These are phyloP conservation scores for Penicillium thymicola DNA, from an alignment of 2,329 filamentous ascomycete species.

Conservation along the genomic window DNA sequence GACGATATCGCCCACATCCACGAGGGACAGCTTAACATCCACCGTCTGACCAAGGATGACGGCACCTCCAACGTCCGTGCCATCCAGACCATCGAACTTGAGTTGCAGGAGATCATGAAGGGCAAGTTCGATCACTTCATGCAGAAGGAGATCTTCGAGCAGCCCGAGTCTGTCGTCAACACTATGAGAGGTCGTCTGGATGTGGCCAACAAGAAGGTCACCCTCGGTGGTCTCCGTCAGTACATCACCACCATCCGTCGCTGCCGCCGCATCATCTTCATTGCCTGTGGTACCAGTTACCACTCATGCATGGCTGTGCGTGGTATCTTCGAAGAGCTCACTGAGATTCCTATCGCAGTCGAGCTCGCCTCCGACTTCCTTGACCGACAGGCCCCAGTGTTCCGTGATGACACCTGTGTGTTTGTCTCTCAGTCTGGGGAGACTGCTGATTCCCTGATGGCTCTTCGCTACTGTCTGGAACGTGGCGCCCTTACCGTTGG, in stretches of 20 bases:
- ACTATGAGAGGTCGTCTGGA: constrained; percentile 99
- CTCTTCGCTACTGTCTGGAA: constrained; percentile 95
- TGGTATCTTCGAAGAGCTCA: constrained; percentile 95
- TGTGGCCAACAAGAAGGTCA: constrained; percentile 88
- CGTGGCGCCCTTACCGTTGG: constrained; percentile 94
- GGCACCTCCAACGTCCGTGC: constrained; percentile 94
- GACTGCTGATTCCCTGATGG: constrained; percentile 96
- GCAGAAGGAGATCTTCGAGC: constrained; percentile 99
- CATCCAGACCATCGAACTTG: constrained; percentile 97
- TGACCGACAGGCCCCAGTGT: constrained; percentile 92
- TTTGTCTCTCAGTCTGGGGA: constrained; percentile 99
- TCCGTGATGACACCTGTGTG: constrained; percentile 98
- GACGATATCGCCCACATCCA: constrained; percentile 99
- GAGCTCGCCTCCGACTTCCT: constrained; percentile 98
- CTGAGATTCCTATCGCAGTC: constrained; percentile 95
- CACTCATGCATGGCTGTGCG: constrained; percentile 99
- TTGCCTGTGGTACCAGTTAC: constrained; percentile 96
- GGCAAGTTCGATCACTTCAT: constrained; percentile 99
- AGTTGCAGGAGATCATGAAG: constrained; percentile 99
- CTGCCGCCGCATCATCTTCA: constrained; percentile 97
- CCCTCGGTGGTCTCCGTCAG: constrained; percentile 88
- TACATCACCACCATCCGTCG: constrained; percentile 96
- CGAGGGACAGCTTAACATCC: constrained; percentile 97
- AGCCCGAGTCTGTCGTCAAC: constrained; percentile 98
- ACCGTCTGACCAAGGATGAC: constrained; percentile 94